phyloP scores from a whole-genome alignment of 805 yeast genomes.

The Sugiyamaella qingdaonensis region DNA sequence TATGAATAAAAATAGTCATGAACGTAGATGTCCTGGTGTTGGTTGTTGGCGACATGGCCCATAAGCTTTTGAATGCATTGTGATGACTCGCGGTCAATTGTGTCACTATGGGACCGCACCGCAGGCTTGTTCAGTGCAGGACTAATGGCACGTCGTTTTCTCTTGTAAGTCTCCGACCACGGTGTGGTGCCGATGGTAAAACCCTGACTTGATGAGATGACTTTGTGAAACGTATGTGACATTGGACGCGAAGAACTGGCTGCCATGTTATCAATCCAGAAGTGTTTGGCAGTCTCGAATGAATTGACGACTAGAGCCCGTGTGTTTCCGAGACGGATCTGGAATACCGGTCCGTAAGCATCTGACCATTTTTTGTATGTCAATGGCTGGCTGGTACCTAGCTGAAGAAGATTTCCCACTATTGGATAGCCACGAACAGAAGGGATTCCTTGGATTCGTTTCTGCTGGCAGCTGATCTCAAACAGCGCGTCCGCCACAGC shows the following conservation, averaged over 20 bases:
- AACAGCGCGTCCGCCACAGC: conserved; percentile 12
- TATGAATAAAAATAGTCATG: conserved; percentile 34
- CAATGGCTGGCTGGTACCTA: conserved; percentile 47
- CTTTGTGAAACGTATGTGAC: conserved; percentile 61
- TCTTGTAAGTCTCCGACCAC: conserved; percentile 37
- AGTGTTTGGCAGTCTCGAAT: conserved; percentile 46
- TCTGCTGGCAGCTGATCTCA: conserved; percentile 17
- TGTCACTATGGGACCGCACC: conserved; percentile 32
- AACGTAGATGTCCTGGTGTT: conserved; percentile 28
- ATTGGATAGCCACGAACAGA: conserved; percentile 46
- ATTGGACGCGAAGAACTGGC: conserved; percentile 66
- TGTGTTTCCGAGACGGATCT: conserved; percentile 55
- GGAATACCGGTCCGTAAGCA: conserved; percentile 48
- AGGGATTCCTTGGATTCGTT: conserved; percentile 34
- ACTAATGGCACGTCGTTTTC: conserved; percentile 38
- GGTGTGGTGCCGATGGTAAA: conserved; percentile 44
- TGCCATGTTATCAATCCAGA: conserved; percentile 50
- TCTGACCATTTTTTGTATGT: conserved; percentile 44
- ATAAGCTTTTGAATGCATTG: conserved; percentile 32
- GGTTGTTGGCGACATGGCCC: conserved; percentile 11
- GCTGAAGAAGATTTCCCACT: conserved; percentile 47
- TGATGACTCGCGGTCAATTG: conserved; percentile 35
- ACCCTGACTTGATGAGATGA: conserved; percentile 46
- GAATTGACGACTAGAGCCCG: conserved; percentile 65
- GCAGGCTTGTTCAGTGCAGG: conserved; percentile 39